Percentiles rank a stretch among this genome's conserved stretches.
These are phyloP conservation scores for Parietaria judaica DNA, from an alignment of 306 rosid species.

Conservation along the genomic window DNA sequence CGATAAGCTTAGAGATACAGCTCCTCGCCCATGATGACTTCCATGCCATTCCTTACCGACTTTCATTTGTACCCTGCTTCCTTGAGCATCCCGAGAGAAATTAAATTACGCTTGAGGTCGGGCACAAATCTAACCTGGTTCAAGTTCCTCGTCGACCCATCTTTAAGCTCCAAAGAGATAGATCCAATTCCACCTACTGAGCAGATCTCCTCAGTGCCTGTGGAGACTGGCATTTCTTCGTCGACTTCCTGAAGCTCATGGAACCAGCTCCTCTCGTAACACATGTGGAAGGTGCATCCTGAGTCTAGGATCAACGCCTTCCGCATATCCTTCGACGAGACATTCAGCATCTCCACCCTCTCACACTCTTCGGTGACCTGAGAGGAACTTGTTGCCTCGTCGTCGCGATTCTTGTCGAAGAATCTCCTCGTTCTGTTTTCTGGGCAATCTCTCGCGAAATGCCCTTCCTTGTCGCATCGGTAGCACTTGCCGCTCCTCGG, in stretches of 20 bases:
- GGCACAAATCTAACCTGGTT: not conserved
- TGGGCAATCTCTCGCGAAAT: not conserved
- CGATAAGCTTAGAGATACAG: not conserved
- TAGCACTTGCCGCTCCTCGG: not conserved
- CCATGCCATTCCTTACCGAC: not conserved
- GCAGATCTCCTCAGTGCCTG: not conserved
- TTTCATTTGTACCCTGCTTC: not conserved
- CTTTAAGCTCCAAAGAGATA: not conserved
- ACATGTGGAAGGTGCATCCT: not conserved
- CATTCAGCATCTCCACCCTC: not conserved
- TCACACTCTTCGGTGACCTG: not conserved
- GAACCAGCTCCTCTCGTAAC: not conserved
- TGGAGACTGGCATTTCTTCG: not conserved
- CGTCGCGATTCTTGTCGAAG: too few species aligned
- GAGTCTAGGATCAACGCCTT: not conserved
- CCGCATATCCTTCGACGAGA: not conserved
- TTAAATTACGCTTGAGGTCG: not conserved
- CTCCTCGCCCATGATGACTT: not conserved
- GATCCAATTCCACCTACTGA: not conserved
- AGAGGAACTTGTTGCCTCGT: too few species aligned
- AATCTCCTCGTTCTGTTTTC: not conserved
- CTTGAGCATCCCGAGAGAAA: not conserved
- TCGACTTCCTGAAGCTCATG: not conserved
- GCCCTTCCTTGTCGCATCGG: not conserved
- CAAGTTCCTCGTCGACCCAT: not conserved